These are phyloP conservation scores for Schizophyllum commune DNA, from an alignment of 1,284 basidiomycete genomes.

Conservation along the genomic window DNA sequence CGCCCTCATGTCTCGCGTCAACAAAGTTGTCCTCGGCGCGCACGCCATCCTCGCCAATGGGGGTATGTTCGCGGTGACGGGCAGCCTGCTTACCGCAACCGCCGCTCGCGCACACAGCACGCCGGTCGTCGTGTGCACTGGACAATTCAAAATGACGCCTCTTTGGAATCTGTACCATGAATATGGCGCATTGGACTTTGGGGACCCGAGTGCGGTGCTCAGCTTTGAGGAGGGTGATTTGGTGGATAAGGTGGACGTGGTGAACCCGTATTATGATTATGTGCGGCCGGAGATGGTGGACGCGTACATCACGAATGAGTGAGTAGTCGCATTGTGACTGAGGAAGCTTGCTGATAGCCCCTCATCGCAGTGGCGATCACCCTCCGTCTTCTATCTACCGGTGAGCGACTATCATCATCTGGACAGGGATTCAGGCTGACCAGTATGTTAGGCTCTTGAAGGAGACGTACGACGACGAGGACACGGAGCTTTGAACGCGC, in stretches of 20 bases:
- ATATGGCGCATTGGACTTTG: conserved; percentile 81
- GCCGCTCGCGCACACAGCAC: conserved; percentile 91
- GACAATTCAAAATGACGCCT: conserved; percentile 94
- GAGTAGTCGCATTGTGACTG: conserved; percentile 27
- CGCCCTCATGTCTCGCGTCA: conserved; percentile 93
- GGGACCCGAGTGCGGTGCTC: conserved; percentile 77
- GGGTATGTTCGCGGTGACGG: conserved; percentile 85
- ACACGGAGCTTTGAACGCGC: conserved; percentile 54
- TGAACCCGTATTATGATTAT: conserved; percentile 93
- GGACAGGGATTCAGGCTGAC: background rate
- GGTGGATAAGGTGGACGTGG: conserved; percentile 80
- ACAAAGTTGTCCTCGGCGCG: conserved; percentile 91
- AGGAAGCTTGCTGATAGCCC: conserved; percentile 7
- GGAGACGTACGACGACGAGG: conserved; percentile 90
- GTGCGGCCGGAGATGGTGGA: conserved; percentile 88
- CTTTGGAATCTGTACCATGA: conserved; percentile 91
- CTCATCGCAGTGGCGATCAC: conserved; percentile 71
- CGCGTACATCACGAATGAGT: conserved; percentile 96
- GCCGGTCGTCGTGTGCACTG: conserved; percentile 90
- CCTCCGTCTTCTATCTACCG: conserved; percentile 88
- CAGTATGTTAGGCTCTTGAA: conserved; percentile 60
- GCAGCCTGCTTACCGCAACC: conserved; percentile 77
- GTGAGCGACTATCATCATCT: conserved; percentile 24
- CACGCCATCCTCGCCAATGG: conserved; percentile 95
- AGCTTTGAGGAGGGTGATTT: conserved; percentile 73